Base-by-base conservation (phyloP, 129 eudicot genomes). In the Centrapalus pauciflorus region DNA sequence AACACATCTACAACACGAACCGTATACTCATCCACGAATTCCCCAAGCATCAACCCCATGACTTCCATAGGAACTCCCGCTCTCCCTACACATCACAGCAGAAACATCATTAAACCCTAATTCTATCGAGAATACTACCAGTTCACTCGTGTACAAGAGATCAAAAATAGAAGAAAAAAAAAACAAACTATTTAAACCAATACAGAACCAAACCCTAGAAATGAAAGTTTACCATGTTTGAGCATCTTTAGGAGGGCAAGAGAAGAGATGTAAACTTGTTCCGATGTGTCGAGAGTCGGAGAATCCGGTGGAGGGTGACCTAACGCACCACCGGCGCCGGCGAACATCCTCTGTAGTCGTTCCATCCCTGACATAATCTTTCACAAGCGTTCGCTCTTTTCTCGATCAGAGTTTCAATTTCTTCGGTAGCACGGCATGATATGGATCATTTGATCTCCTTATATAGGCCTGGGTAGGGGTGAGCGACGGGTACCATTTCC, bases 1-100 rank as follows among this genome's bases (percentile, higher is more conserved):
- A 91, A 91, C 37, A 91, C 98, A 72, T 91, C 96, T 1, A 91
- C 98, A 27, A 88, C 96, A 10, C 96, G 85, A 66, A 91, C 98
- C 0, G 98, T 91, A 62, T 91, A 91, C 73, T 91, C 98, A 75
- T 91, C 98, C 38, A 91, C 96, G 58, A 91, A 91, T 40, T 91
- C 96, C 64, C 98, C 98, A 61, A 91, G 81, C 98, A 91, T 91
- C 81, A 91, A 56, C 4, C 98, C 98, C 98, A 91, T 91, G 7
- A 91, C 98, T 64, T 91, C 98, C 98, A 91, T 91, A 2, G 98
- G 98, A 34, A 91, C 96, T 13, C 96, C 98, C 6, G 98, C 96
- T 74, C 98, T 91, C 51, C 98, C 98, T 91, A 58, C 70, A 37
- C 20, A 37, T n/a, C 62, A 48, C 8, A 14, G 5, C 37, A 68